phyloP scores from a whole-genome alignment of 2,329 filamentous ascomycete genomes.

The Ascocoryne sarcoides region DNA sequence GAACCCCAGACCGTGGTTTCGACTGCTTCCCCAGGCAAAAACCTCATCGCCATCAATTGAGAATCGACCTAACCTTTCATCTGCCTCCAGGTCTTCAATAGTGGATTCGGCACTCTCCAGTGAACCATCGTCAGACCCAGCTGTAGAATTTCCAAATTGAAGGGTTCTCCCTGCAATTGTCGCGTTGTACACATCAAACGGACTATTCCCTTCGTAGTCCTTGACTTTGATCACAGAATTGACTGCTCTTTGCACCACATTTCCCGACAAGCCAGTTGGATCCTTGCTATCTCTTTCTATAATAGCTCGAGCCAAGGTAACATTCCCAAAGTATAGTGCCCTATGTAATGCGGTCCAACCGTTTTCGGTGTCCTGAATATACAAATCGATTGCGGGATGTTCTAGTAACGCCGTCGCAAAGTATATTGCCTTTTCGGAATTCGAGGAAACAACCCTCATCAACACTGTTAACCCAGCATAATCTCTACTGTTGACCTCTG shows the following conservation, averaged over 20 bases:
- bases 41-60: constrained; percentile 66
- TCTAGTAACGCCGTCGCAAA: constrained; percentile 77
- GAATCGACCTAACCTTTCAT: constrained; percentile 1
- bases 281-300: constrained; percentile 61
- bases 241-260: constrained; percentile 52
- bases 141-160: constrained; percentile 27
- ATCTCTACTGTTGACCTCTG: constrained; percentile 81
- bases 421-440: constrained; percentile 54
- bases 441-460: constrained; percentile 74
- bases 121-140: constrained; percentile 35
- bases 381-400: constrained; percentile 76
- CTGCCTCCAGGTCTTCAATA: not conserved
- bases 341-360: constrained; percentile 94
- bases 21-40: constrained; percentile 93
- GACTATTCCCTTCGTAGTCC: constrained; percentile 88
- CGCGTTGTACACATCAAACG: constrained; percentile 84
- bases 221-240: constrained; percentile 81
- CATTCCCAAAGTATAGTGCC: constrained; percentile 82
- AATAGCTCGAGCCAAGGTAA: constrained; percentile 74
- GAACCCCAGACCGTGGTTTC: constrained; percentile 84
- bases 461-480: constrained; percentile 73
- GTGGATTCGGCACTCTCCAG: constrained; percentile 38
- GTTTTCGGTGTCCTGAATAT: constrained; percentile 80
- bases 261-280: constrained; percentile 50
- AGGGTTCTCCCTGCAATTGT: constrained; percentile 76